Conservation (phyloP, 2,329 filamentous ascomycete genomes). For the Calonectria crousiana region DNA sequence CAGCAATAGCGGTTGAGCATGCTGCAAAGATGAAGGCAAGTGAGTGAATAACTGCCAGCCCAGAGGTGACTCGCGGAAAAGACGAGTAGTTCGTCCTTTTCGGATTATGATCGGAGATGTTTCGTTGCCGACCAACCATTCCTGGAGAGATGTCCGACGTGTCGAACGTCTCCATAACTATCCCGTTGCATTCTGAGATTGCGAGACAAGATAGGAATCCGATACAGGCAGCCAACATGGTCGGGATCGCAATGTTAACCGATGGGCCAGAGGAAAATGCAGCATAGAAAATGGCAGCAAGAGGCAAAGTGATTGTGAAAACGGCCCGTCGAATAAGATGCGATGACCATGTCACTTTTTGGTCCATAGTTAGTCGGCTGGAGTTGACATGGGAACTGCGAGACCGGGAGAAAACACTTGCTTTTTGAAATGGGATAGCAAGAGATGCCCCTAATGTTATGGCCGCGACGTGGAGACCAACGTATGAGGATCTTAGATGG, state of each 20-base stretch:
- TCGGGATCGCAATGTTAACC: slow-evolving; percentile 72
- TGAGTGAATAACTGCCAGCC: slow-evolving; percentile 77
- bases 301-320: slow-evolving; percentile 75
- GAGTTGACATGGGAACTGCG: slow-evolving; percentile 70
- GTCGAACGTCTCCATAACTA: slow-evolving; percentile 86
- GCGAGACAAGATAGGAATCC: slow-evolving; percentile 80
- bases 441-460: slow-evolving; percentile 77
- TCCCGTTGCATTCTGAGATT: slow-evolving; percentile 79
- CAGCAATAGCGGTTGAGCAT: slow-evolving; percentile 75
- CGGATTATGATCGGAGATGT: slow-evolving; percentile 51
- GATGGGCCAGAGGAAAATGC: slow-evolving; percentile 73
- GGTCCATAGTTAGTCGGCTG: slow-evolving; percentile 76
- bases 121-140: slow-evolving; percentile 69
- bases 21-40: slow-evolving; percentile 79
- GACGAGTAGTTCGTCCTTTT: slow-evolving; percentile 79
- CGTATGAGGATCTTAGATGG: slow-evolving; percentile 70
- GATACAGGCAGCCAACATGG: slow-evolving; percentile 73
- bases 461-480: slow-evolving; percentile 75
- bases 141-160: slow-evolving; percentile 83
- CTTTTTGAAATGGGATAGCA: slow-evolving; percentile 81
- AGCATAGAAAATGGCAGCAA: slow-evolving; percentile 76
- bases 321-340: slow-evolving; percentile 77
- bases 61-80: slow-evolving; percentile 79
- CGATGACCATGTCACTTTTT: slow-evolving; percentile 75
- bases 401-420: slow-evolving; percentile 75